These are phyloP conservation scores for Eucalyptus tenuipes DNA, from an alignment of 345 rosid genomes.

Conservation along the genomic window DNA sequence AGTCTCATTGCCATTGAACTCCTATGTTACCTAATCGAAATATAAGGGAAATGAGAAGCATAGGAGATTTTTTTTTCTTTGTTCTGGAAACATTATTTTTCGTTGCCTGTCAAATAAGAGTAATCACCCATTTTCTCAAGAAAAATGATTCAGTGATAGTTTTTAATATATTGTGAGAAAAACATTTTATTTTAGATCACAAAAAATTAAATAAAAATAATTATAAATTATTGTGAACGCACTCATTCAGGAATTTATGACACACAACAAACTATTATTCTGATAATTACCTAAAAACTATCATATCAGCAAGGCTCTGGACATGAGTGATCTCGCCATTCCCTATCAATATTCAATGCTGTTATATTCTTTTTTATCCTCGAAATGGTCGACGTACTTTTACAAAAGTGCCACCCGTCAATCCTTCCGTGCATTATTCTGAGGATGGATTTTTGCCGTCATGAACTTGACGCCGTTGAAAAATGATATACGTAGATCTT, in stretches of 20 bases:
- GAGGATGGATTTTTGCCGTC: accelerated
- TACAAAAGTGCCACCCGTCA: not conserved
- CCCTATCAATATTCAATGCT: accelerated
- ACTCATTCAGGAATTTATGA: accelerated
- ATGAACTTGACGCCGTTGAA: not conserved
- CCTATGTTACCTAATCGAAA: not conserved
- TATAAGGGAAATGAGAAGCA: not conserved
- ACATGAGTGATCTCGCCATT: accelerated
- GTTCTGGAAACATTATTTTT: too few species aligned
- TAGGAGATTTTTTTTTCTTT: not conserved
- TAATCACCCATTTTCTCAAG: too few species aligned
- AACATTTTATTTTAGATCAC: accelerated
- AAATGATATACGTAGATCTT: not conserved
- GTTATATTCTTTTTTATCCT: too few species aligned
- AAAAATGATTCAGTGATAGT: accelerated
- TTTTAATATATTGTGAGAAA: accelerated
- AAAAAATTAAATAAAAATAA: too few species aligned
- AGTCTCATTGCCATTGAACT: not conserved
- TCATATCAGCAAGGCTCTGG: too few species aligned
- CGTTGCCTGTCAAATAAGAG: too few species aligned
- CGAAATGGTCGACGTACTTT: accelerated
- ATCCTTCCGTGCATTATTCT: too few species aligned
- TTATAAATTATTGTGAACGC: accelerated
- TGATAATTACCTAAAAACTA: accelerated
- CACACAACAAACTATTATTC: accelerated